Evolutionary conservation across 129 eudicot species (phyloP).

Genomic region (Apium graveolens): DNA sequence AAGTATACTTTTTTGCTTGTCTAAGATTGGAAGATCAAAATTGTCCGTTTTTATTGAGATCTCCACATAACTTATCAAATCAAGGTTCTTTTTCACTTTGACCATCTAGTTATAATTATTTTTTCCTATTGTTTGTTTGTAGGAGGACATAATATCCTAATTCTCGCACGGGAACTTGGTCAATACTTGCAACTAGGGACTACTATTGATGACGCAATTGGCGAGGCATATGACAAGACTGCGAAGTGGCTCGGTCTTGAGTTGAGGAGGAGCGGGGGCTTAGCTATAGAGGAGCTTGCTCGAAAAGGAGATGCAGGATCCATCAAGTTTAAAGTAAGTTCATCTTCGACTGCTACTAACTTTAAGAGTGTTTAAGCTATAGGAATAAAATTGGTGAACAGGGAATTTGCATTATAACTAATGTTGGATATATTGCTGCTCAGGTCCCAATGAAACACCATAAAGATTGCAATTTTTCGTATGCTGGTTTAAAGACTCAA

Average conservation of each 20-base stretch:
- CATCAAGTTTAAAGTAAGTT: slow-evolving; percentile 53
- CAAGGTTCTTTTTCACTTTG: background rate
- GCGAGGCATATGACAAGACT: slow-evolving; percentile 92
- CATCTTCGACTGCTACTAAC: background rate
- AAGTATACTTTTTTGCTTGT: background rate
- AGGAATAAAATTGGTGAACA: background rate
- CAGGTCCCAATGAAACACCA: slow-evolving; percentile 98
- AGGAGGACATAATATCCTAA: slow-evolving; percentile 93
- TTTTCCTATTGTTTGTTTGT: slow-evolving; percentile 10
- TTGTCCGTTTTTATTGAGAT: background rate
- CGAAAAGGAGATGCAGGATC: slow-evolving; percentile 65
- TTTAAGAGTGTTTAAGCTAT: no score
- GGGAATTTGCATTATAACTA: slow-evolving; percentile 1
- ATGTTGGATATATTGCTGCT: slow-evolving; percentile 10
- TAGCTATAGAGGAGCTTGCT: slow-evolving; percentile 98
- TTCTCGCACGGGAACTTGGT: slow-evolving; percentile 95
- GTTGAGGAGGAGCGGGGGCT: slow-evolving; percentile 87
- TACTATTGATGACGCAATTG: slow-evolving; percentile 84
- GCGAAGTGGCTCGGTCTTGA: slow-evolving; percentile 95
- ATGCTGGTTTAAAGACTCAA: slow-evolving; percentile 98
- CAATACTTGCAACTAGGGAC: slow-evolving; percentile 94
- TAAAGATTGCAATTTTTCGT: slow-evolving; percentile 95
- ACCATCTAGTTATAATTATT: slow-evolving; percentile 5
- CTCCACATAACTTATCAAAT: no score
- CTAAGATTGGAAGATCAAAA: background rate